Evolutionary conservation across 805 yeast genomes (phyloP).

Genomic region (Starmerella stigmatis): DNA sequence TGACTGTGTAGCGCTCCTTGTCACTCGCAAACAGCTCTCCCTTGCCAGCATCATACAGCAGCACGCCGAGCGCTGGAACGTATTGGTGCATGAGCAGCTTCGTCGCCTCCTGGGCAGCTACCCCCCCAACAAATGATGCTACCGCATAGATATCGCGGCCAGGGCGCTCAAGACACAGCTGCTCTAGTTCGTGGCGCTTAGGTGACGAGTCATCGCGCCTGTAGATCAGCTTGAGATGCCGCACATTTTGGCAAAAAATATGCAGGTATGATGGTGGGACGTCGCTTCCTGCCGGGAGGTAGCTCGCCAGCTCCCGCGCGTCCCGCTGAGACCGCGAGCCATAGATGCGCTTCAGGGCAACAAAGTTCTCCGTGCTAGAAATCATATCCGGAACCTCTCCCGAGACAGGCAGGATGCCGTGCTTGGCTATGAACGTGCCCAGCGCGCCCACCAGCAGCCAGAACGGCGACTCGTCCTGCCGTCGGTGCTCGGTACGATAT

Average conservation of each 20-base stretch:
- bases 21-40: not conserved
- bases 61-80: slow-evolving; percentile 59
- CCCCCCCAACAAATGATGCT: slow-evolving; percentile 68
- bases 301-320: slow-evolving; percentile 32
- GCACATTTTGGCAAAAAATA: slow-evolving; percentile 52
- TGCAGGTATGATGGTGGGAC: slow-evolving; percentile 34
- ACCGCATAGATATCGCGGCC: slow-evolving; percentile 43
- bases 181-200: not conserved
- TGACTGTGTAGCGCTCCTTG: not conserved
- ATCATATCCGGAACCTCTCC: slow-evolving; percentile 86
- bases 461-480: slow-evolving; percentile 31
- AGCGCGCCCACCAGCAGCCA: slow-evolving; percentile 57
- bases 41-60: slow-evolving; percentile 60
- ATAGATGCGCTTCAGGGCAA: slow-evolving; percentile 49
- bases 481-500: not conserved
- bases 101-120: slow-evolving; percentile 73
- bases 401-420: slow-evolving; percentile 39
- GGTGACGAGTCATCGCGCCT: not conserved
- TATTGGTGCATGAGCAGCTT: slow-evolving; percentile 72
- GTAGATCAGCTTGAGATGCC: slow-evolving; percentile 9
- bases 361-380: slow-evolving; percentile 54
- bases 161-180: not conserved
- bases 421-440: slow-evolving; percentile 35
- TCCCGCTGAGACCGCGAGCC: slow-evolving; percentile 46
- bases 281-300: slow-evolving; percentile 28